phyloP scores from a whole-genome alignment of 2,329 filamentous ascomycete species.

The Hypoxylon sp. region DNA sequence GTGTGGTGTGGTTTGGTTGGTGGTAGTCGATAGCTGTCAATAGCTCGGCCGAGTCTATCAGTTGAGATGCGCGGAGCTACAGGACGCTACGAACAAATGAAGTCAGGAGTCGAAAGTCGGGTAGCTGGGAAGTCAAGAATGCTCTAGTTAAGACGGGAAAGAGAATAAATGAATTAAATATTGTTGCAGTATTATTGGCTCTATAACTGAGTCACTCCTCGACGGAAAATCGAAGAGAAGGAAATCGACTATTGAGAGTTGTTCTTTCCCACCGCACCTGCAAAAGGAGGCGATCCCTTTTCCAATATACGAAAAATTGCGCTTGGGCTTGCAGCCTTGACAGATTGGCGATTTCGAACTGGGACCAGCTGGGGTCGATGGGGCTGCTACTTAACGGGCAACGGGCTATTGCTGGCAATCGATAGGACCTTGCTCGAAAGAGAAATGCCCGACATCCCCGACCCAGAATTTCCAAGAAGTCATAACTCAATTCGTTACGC shows the following conservation, averaged over 20 bases:
- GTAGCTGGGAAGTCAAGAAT: constrained; percentile 17
- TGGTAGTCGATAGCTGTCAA: constrained; percentile 17
- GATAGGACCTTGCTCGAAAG: constrained; percentile 27
- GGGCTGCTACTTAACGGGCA: constrained; percentile 23
- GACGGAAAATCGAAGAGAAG: no score
- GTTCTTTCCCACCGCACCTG: constrained; percentile 38
- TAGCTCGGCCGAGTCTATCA: constrained; percentile 21
- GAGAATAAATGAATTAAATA: constrained; percentile 33
- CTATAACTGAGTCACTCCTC: no score
- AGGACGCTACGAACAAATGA: constrained; percentile 25
- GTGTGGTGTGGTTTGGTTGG: constrained; percentile 6
- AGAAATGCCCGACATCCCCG: constrained; percentile 35
- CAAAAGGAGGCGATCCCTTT: constrained; percentile 44
- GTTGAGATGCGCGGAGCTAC: constrained; percentile 25
- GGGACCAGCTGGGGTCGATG: constrained; percentile 31
- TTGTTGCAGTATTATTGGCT: constrained; percentile 24
- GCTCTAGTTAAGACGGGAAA: constrained; percentile 8
- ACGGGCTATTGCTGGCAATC: constrained; percentile 30
- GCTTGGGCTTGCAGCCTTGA: constrained; percentile 41
- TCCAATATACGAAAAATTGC: constrained; percentile 40
- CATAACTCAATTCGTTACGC: constrained; percentile 17
- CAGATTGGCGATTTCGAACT: constrained; percentile 36
- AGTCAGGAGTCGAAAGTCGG: constrained; percentile 18
- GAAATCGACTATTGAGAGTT: constrained; percentile 28
- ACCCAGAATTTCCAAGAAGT: constrained; percentile 6